phyloP scores from a whole-genome alignment of 257 asterid genomes.

The Solanum etuberosum region DNA sequence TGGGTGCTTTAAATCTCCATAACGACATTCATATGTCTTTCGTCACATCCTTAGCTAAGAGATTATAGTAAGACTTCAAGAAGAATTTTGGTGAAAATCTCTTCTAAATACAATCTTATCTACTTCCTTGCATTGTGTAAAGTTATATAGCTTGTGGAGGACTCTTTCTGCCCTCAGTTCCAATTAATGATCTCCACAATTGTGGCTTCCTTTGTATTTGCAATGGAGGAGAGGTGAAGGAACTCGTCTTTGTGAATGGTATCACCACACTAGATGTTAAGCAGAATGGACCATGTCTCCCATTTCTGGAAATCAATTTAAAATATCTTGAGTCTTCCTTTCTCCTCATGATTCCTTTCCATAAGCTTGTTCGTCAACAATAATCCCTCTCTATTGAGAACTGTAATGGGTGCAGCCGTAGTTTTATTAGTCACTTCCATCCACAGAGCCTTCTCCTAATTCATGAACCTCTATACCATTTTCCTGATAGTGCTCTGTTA shows the following conservation, averaged over 20 bases:
- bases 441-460: neutral
- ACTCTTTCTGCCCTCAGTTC: neutral
- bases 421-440: neutral
- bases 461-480: neutral
- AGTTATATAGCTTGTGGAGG: neutral
- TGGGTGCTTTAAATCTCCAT: neutral
- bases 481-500: neutral
- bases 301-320: neutral
- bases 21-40: neutral
- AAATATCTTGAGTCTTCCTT: neutral
- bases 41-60: neutral
- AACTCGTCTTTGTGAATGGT: neutral
- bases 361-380: neutral
- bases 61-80: neutral
- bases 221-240: neutral
- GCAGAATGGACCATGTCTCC: neutral
- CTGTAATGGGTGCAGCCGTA: neutral
- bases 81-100: neutral
- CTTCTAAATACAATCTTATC: neutral
- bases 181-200: neutral
- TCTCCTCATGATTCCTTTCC: neutral
- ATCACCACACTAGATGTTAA: neutral
- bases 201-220: neutral
- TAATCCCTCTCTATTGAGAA: neutral
- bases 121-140: neutral